Base-by-base conservation (phyloP, 2,329 filamentous ascomycete genomes). In the Trichoderma gracile region DNA sequence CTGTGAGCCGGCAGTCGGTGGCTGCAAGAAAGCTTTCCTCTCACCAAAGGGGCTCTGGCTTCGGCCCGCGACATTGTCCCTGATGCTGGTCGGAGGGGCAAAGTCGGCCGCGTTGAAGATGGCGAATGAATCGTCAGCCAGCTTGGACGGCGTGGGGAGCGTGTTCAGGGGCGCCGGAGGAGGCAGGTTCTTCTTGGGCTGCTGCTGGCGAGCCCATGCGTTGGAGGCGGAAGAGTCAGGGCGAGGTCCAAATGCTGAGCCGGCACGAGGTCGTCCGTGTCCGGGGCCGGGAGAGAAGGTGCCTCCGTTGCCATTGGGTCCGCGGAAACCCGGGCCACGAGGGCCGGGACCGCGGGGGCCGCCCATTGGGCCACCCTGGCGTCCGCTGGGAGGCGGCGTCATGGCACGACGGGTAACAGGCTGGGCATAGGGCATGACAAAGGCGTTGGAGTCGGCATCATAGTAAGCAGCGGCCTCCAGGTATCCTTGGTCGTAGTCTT, bases 321-420 rank as follows among this genome's bases (percentile, higher is more conserved):
- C 56, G 15, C 56, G 56, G 56, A 73, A 71, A 19, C 59, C 59
- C 5, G 56, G 56, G n/a, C 59, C 59, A 14, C 68, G 68, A 56
- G 73, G 71, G 38, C 61, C 61, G 25, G 59, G 59, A 27, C 61
- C 61, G 12, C 68, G 68, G 8, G 69, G 68, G 27, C 71, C 69
- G 27, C 67, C 68, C 19, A 73, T 71, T 5, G 72, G 70, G 10
- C 73, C 74, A 25, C 75, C 75, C 3, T 79, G 78, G 72, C 82
- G 77, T 53, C 80, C 80, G 56, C 81, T 80, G 1, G 94, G 93
- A 19, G 94, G 94, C 59, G 94, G 94, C 21, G 94, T 98, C 94
- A 98, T 97, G 59, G 94, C 94, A 72, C 94, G 91, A 71, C 94
- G 91, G 68, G 87, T 89, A 17, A 96, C 85, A 12, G 92, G 92